Base-by-base conservation (phyloP, 305 asterid species). In the Ilex paraguariensis region DNA sequence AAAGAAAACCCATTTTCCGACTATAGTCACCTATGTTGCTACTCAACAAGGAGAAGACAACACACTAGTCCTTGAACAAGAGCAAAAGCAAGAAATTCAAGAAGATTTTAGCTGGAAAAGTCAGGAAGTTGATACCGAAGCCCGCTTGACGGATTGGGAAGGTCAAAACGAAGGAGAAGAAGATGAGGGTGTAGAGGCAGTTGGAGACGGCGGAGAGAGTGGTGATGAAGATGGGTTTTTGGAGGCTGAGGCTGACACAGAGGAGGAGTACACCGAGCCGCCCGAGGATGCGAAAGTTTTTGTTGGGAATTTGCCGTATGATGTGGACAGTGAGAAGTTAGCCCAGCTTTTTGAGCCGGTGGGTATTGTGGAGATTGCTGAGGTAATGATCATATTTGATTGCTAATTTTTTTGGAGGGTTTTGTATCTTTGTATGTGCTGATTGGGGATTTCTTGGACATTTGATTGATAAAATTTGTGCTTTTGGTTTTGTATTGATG, bases 281-380 rank as follows among this genome's bases (percentile, higher is more conserved):
- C 62, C 85, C 10, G 98, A 91, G 72, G 97, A 81, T 40, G 91
- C 98, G 0, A 90, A 87, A 70, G 55, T 93, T 74, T 93, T 75
- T 66, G 92, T 93, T 63, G 98, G 98, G 51, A 93, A 93, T 74
- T 79, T 93, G 80, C 85, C 96, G 0, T 93, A 79, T 75, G 95
- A 86, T 17, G 76, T 93, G 9, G 95, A 84, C 50, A 69, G 87
- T 73, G 90, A 66, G 65, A 65, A 64, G 56, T 72, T 93, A 77
- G 98, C 97, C 61, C 73, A 73, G 54, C 70, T 93, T 65, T 90
- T 93, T 55, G 77, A 76, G 61, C 82, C 72, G 69, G 96, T 97
- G 50, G 98, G 98, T 66, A 84, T 81, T 65, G 96, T 87, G 42
- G 95, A 90, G 66, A 80, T 82, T 62, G 87, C 87, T 58, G 95